Conservation (phyloP, 140 eudicot genomes). For the Flaveria floridana region DNA sequence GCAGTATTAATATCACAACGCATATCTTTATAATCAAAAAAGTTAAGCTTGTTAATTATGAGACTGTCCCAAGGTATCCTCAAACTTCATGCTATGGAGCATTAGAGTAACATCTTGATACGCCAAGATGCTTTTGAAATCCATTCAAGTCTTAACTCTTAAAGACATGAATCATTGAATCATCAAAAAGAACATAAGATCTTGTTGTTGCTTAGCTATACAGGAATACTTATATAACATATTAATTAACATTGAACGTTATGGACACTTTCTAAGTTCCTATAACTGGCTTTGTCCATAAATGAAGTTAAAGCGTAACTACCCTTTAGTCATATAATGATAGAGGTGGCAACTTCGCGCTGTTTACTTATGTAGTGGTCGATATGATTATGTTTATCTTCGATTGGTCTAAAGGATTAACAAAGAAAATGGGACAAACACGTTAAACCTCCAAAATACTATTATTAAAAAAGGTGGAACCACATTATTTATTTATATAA, state of each 20-base stretch:
- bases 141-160: too few relatives aligned
- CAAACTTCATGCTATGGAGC: too few relatives aligned
- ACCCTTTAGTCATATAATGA: neutral
- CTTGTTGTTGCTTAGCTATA: too few relatives aligned
- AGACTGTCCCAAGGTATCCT: too few relatives aligned
- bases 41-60: too few relatives aligned
- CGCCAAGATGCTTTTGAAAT: too few relatives aligned
- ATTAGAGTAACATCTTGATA: too few relatives aligned
- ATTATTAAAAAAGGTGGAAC: neutral
- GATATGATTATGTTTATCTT: neutral
- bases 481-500: conserved; percentile 3
- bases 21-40: too few relatives aligned
- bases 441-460: too few relatives aligned
- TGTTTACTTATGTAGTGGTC: neutral
- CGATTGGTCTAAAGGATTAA: neutral
- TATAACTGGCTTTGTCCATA: neutral
- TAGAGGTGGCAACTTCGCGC: neutral
- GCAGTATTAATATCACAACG: too few relatives aligned
- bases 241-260: neutral
- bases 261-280: neutral
- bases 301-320: neutral
- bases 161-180: too few relatives aligned
- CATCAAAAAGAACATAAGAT: too few relatives aligned
- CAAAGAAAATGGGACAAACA: neutral
- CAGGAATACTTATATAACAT: neutral